Evolutionary conservation across 106 monocot genomes (phyloP).

Genomic region (Vanilla planifolia): DNA sequence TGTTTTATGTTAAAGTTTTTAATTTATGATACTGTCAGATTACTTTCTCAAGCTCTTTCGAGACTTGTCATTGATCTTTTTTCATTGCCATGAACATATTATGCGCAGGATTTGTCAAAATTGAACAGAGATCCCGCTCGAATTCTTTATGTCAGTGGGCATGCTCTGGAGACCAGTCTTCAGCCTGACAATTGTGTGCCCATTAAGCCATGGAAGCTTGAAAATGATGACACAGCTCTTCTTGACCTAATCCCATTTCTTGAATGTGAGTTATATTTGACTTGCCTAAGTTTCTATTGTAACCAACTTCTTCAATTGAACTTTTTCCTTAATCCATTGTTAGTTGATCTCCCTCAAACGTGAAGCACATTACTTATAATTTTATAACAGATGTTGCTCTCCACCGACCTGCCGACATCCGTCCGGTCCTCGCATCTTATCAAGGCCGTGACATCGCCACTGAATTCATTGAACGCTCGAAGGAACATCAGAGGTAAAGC

Average conservation of each 20-base stretch:
- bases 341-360: background rate
- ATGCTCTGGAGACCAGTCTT: constrained; percentile 66
- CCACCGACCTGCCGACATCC: constrained; percentile 87
- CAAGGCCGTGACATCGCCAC: constrained; percentile 76
- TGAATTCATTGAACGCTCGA: constrained; percentile 89
- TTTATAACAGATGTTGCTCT: constrained; percentile 62
- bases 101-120: constrained; percentile 82
- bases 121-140: constrained; percentile 88
- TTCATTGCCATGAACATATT: background rate
- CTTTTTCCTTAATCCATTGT: background rate
- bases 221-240: constrained; percentile 84
- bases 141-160: constrained; percentile 77
- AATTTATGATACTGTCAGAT: no score
- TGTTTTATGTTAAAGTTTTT: no score
- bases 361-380: no score
- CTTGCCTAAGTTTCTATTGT: background rate
- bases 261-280: constrained; percentile 55
- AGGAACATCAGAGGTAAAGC: constrained; percentile 74
- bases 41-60: no score
- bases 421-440: constrained; percentile 85
- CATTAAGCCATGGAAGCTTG: constrained; percentile 79
- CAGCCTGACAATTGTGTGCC: constrained; percentile 85
- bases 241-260: constrained; percentile 97
- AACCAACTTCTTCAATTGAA: background rate
- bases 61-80: background rate